phyloP scores from a whole-genome alignment of 2,329 filamentous ascomycete genomes.

The Cladophialophora exuberans region DNA sequence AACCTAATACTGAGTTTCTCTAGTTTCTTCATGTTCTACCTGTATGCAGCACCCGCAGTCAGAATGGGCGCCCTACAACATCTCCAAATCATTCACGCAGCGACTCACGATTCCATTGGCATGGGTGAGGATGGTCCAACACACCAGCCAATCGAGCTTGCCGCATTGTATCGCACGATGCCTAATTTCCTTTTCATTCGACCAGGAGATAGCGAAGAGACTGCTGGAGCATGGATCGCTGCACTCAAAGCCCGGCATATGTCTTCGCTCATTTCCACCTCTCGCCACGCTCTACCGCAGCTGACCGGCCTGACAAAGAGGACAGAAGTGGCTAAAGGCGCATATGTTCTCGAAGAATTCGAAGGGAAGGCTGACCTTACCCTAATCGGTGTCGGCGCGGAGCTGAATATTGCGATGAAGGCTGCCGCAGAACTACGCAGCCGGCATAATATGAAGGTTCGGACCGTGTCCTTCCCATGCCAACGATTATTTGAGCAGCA shows the following conservation, averaged over 20 bases:
- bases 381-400: conserved; percentile 53
- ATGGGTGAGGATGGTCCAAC: conserved; percentile 64
- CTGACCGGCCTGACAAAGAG: conserved; percentile 39
- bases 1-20: conserved; percentile 26
- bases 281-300: conserved; percentile 47
- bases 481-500: conserved; percentile 53
- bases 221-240: conserved; percentile 56
- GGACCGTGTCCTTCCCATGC: conserved; percentile 54
- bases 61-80: conserved; percentile 61
- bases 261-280: conserved; percentile 44
- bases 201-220: conserved; percentile 61
- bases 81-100: conserved; percentile 60
- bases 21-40: conserved; percentile 64
- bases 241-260: conserved; percentile 47
- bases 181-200: conserved; percentile 63
- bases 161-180: conserved; percentile 61
- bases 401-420: conserved; percentile 51
- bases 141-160: conserved; percentile 62
- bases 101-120: conserved; percentile 64
- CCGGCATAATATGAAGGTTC: conserved; percentile 39
- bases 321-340: conserved; percentile 42
- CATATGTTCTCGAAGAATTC: conserved; percentile 44
- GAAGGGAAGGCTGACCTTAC: conserved; percentile 45
- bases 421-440: conserved; percentile 45
- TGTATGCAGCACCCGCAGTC: conserved; percentile 57